These are phyloP conservation scores for Prunus salicina DNA, from an alignment of 306 rosid genomes.

Conservation along the genomic window DNA sequence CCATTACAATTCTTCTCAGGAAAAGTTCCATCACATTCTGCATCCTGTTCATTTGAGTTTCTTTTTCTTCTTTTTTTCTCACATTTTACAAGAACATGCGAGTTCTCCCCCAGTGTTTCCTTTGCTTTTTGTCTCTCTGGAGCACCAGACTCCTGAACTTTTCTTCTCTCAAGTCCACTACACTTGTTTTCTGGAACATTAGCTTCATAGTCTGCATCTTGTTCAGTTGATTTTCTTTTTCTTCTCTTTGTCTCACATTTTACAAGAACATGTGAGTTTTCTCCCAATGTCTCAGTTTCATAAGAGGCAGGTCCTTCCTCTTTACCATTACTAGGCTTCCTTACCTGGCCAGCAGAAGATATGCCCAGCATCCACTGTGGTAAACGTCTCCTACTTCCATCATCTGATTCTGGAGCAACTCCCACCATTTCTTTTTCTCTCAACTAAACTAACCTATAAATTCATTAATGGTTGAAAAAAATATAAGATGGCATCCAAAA, in stretches of 20 bases:
- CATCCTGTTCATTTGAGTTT: slow-evolving; percentile 25
- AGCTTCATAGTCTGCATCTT: slow-evolving; percentile 25
- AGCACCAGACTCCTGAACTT: slow-evolving; percentile 20
- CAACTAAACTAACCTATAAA: not conserved
- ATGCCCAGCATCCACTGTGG: slow-evolving; percentile 74
- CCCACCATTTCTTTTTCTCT: slow-evolving; percentile 22
- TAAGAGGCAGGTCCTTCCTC: slow-evolving; percentile 23
- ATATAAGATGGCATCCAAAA: not conserved
- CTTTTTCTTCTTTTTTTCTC: slow-evolving; percentile 34
- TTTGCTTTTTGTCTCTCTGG: slow-evolving; percentile 30
- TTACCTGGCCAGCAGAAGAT: slow-evolving; percentile 32
- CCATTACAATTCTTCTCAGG: slow-evolving; percentile 31
- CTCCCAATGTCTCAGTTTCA: slow-evolving; percentile 30
- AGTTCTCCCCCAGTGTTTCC: slow-evolving; percentile 31
- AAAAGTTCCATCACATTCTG: slow-evolving; percentile 19
- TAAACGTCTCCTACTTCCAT: slow-evolving; percentile 56
- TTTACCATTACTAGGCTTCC: slow-evolving; percentile 31
- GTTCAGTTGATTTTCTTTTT: slow-evolving; percentile 25
- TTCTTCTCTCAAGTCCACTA: slow-evolving; percentile 16
- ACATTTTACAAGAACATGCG: slow-evolving; percentile 23
- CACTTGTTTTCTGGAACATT: slow-evolving; percentile 32
- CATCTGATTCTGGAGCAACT: slow-evolving; percentile 21
- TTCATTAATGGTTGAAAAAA: not conserved
- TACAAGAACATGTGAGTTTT: slow-evolving; percentile 21
- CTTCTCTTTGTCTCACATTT: slow-evolving; percentile 38